Conservation (phyloP, 2,329 filamentous ascomycete species). For the Intubia oerlemansii region DNA sequence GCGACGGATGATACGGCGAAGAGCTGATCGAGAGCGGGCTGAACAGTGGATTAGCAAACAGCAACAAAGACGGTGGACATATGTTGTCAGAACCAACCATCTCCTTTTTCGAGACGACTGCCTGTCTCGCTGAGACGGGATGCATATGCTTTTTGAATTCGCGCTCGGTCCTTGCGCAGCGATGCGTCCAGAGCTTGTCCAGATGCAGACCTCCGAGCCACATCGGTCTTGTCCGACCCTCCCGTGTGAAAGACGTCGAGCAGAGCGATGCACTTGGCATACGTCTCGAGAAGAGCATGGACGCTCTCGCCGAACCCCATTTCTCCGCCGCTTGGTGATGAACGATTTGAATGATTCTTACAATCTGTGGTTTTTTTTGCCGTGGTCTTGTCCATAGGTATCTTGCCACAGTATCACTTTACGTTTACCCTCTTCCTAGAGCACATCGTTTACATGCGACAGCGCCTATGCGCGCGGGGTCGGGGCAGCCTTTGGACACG, state of each 20-base stretch:
- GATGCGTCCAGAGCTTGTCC: no score
- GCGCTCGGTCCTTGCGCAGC: constrained; percentile 18
- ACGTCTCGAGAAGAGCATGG: constrained; percentile 23
- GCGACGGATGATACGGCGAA: constrained; percentile 20
- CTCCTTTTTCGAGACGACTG: constrained; percentile 21
- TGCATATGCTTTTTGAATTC: constrained; percentile 21
- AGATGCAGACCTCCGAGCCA: constrained; percentile 9
- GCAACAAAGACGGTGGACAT: not conserved
- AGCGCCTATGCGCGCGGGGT: no score
- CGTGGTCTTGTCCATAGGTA: no score
- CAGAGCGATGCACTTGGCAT: constrained; percentile 19
- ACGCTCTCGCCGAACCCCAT: constrained; percentile 22
- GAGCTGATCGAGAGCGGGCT: constrained; percentile 18
- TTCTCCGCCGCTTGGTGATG: no score
- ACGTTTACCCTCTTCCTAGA: no score
- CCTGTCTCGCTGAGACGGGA: constrained; percentile 19
- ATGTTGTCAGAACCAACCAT: constrained; percentile 17
- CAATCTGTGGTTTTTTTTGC: no score
- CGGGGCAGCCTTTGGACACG: no score
- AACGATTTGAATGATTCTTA: no score
- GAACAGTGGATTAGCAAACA: not conserved
- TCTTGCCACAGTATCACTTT: no score
- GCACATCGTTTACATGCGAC: no score
- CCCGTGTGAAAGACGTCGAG: no score
- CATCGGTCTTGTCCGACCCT: no score